These are phyloP conservation scores for Penicillium sp. DNA, from an alignment of 2,329 filamentous ascomycete species.

Conservation along the genomic window DNA sequence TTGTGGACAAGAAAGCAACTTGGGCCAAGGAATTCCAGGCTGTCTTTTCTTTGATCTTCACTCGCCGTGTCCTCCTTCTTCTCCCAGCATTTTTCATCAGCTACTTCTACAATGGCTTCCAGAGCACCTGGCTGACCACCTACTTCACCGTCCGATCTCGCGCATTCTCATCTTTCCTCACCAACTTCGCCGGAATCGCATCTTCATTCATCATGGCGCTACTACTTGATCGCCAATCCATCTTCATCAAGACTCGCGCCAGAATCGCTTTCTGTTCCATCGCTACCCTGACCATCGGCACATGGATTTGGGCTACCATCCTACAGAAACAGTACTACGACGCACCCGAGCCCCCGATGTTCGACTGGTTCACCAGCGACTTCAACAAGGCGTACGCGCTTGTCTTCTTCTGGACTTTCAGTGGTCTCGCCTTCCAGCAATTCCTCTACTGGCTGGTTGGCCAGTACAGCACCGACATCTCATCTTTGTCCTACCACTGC, in stretches of 20 bases:
- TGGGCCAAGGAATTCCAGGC: conserved; percentile 25
- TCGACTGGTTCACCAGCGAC: conserved; percentile 24
- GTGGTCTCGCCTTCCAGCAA: conserved; percentile 25
- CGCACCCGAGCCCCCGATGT: conserved; percentile 17
- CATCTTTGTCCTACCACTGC: conserved; percentile 24
- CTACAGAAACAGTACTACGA: conserved; percentile 24
- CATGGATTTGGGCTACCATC: conserved; percentile 25
- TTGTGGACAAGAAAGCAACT: conserved; percentile 20
- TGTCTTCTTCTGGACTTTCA: conserved; percentile 25
- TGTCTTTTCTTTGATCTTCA: conserved; percentile 17
- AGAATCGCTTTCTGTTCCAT: conserved; percentile 20
- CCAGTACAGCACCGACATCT: conserved; percentile 25
- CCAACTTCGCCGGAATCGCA: conserved; percentile 23
- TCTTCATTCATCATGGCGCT: conserved; percentile 23
- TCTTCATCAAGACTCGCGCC: conserved; percentile 25
- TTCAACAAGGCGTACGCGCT: conserved; percentile 24
- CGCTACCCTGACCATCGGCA: conserved; percentile 17
- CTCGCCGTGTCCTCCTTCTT: conserved; percentile 21
- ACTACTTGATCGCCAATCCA: conserved; percentile 22
- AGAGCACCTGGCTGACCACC: conserved; percentile 24
- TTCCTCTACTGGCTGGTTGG: conserved; percentile 28
- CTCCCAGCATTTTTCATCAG: conserved; percentile 31
- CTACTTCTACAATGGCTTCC: conserved; percentile 31
- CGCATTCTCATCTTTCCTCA: conserved; percentile 26
- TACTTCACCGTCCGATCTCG: conserved; percentile 26